Percentiles rank a stretch among this genome's conserved stretches.
phyloP scores from a whole-genome alignment of 2,329 filamentous ascomycete genomes.

The Periconia macrospinosa region DNA sequence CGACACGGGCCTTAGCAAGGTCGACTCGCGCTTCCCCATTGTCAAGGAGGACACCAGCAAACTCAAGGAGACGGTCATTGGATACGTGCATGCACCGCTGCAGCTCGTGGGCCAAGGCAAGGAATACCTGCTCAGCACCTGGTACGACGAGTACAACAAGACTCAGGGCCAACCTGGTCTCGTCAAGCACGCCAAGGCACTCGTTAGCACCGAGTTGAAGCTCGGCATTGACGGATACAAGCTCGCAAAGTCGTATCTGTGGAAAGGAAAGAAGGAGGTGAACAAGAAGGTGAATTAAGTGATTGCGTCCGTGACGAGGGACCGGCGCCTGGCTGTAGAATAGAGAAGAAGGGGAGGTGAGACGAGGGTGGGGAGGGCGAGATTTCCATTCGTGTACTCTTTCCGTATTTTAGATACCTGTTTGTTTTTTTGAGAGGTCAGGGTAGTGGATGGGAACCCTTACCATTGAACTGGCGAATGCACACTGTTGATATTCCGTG shows the following conservation, averaged over 20 bases:
- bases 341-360: neutral
- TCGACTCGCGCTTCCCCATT: constrained; percentile 43
- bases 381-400: neutral
- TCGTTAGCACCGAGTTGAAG: constrained; percentile 44
- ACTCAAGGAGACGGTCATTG: constrained; percentile 34
- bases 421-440: neutral
- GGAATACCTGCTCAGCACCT: constrained; percentile 41
- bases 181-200: constrained; percentile 39
- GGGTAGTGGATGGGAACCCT: no score
- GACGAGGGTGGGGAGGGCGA: neutral
- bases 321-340: no score
- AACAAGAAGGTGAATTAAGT: constrained; percentile 39
- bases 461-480: no score
- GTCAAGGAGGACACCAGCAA: constrained; percentile 54
- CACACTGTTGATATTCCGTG: neutral
- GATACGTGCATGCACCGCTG: constrained; percentile 33
- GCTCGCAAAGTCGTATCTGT: constrained; percentile 33
- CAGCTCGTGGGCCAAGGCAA: constrained; percentile 27
- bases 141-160: constrained; percentile 45
- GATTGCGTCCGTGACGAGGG: constrained; percentile 6
- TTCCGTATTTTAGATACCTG: neutral
- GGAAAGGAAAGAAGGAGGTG: constrained; percentile 36
- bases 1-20: constrained; percentile 39
- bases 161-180: constrained; percentile 38
- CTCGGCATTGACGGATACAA: constrained; percentile 38